Base-by-base conservation (phyloP, 805 yeast genomes). In the Candida gorgasii region DNA sequence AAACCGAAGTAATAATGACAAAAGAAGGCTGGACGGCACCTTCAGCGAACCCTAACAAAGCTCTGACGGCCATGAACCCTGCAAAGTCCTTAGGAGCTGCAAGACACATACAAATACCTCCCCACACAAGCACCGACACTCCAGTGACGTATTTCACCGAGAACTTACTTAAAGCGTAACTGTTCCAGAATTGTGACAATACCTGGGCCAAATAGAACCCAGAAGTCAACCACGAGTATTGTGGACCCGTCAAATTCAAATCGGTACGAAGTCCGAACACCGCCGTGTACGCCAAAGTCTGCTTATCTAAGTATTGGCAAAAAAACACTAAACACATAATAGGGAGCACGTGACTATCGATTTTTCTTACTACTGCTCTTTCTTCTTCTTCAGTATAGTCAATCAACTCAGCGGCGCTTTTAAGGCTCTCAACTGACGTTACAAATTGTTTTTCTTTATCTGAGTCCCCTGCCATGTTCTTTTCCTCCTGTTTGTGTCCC, bases 211-310 rank as follows among this genome's bases (percentile, higher is more conserved):
- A 52, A 53, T 80, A 80, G 48, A 80, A 81, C 5, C 78, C 72
- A 1, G 82, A 70, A 13, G 82, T 77, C 9, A 45, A 44, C 51
- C 51, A 50, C 2, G 56, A 58, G 45, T 54, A 58, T 35, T 58
- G 54, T 35, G 57, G 50, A 43, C 60, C 56, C 20, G 44, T 42
- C 30, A 76, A 67, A 3, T 72, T 60, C 47, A 78, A 62, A 52
- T 77, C 68, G 2, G 63, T 54, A 51, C 72, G 76, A 50, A 80
- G 76, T 0, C 86, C 86, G 84, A 81, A 76, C 1, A 81, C 80
- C 12, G 81, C 82, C 2, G 86, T 81, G 53, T 80, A 78, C 47
- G 80, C 79, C 29, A 77, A 58, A 38, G 80, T 58, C 12, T 78
- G 68, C 51, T 80, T 80, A 49, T 81, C 86, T 42, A 80, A 60